phyloP scores from a whole-genome alignment of 2,329 filamentous ascomycete genomes.

The Dactylellina drechsleri region DNA sequence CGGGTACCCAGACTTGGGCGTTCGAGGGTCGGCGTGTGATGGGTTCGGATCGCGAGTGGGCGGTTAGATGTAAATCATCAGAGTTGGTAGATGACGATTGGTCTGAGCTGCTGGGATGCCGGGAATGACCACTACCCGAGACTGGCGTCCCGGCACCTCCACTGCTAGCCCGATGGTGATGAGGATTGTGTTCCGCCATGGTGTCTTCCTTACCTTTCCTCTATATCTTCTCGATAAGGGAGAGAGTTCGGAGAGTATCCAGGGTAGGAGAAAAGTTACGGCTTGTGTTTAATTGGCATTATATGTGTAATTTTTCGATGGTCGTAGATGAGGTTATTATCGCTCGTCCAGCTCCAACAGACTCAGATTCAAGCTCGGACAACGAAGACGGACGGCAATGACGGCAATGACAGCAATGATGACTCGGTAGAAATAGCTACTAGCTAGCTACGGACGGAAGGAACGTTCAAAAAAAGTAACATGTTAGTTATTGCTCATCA shows the following conservation, averaged over 20 bases:
- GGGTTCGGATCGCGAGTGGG: conserved; percentile 54
- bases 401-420: background rate
- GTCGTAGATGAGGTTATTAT: too few species aligned
- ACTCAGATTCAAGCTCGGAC: too few species aligned
- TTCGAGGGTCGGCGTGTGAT: conserved; percentile 50
- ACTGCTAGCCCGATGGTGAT: conserved; percentile 19
- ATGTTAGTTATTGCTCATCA: conserved; percentile 30
- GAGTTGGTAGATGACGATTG: conserved; percentile 35
- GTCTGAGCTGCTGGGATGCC: conserved; percentile 52
- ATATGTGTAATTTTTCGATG: conserved; percentile 19
- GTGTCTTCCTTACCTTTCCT: conserved; percentile 14
- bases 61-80: conserved; percentile 28
- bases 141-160: conserved; percentile 44
- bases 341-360: too few species aligned
- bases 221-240: conserved; percentile 19
- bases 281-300: conserved; percentile 55
- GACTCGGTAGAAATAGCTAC: background rate
- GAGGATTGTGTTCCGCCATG: conserved; percentile 19
- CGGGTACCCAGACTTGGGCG: conserved; percentile 54
- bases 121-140: conserved; percentile 53
- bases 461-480: background rate
- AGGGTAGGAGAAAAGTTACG: conserved; percentile 43
- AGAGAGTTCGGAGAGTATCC: conserved; percentile 47
- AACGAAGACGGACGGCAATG: too few species aligned
- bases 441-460: background rate